These are phyloP conservation scores for Euphorbia pulcherrima DNA, from an alignment of 345 rosid genomes.

Conservation along the genomic window DNA sequence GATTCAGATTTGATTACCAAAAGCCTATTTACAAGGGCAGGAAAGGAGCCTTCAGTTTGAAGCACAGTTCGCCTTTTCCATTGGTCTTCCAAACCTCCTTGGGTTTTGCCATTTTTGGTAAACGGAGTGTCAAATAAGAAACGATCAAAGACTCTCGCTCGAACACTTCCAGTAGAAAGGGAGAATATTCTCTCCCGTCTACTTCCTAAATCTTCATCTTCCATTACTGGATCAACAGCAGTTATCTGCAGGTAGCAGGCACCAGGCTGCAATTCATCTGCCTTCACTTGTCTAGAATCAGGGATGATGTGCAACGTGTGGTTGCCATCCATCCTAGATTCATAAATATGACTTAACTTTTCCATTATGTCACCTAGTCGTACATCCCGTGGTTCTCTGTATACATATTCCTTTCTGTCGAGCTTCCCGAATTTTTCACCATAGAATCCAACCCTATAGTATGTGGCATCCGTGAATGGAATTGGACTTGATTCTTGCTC, in stretches of 20 bases:
- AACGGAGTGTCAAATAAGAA: constrained; percentile 98
- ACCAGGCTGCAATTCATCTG: constrained; percentile 92
- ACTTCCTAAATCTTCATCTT: constrained; percentile 98
- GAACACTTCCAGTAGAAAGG: constrained; percentile 87
- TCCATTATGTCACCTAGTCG: constrained; percentile 99
- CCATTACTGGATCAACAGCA: constrained; percentile 97
- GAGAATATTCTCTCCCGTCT: constrained; percentile 92
- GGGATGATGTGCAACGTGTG: constrained; percentile 85
- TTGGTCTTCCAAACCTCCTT: constrained; percentile 96
- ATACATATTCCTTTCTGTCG: constrained; percentile 78
- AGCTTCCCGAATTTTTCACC: constrained; percentile 89
- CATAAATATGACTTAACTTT: constrained; percentile 92
- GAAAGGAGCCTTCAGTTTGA: constrained; percentile 93
- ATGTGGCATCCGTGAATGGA: constrained; percentile 94
- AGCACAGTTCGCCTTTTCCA: constrained; percentile 98
- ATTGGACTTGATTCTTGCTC: constrained; percentile 96
- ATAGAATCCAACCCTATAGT: constrained; percentile 96
- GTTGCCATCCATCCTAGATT: constrained; percentile 86
- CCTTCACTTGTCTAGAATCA: constrained; percentile 94
- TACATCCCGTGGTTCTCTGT: constrained; percentile 96
- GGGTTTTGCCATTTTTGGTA: constrained; percentile 97
- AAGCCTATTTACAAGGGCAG: constrained; percentile 90
- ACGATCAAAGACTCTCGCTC: constrained; percentile 92
- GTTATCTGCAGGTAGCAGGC: constrained; percentile 94
- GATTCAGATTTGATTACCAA: constrained; percentile 88